Percentiles rank a stretch among this genome's conserved stretches.
phyloP scores from a whole-genome alignment of 352 stramenopile species.

The Phytophthora quininea region DNA sequence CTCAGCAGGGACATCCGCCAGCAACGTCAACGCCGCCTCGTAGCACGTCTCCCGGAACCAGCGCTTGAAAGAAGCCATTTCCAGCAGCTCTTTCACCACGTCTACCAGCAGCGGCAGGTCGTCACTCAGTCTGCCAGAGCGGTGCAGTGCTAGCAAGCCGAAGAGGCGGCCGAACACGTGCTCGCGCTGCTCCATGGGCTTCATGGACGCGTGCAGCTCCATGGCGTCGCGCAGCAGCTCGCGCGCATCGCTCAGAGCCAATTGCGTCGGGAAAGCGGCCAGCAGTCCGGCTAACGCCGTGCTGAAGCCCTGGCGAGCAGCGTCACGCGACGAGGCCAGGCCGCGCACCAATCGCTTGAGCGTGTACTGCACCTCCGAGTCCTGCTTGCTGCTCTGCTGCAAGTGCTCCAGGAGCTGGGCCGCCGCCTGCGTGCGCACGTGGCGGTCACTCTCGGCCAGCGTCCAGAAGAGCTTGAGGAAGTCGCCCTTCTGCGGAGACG shows the following conservation, averaged over 20 bases:
- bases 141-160: constrained; percentile 82
- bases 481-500: constrained; percentile 48
- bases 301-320: constrained; percentile 90
- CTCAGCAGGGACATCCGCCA: constrained; percentile 52
- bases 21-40: constrained; percentile 66
- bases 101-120: constrained; percentile 45
- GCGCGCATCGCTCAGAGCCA: constrained; percentile 59
- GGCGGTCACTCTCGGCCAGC: constrained; percentile 75
- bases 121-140: constrained; percentile 65
- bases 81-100: constrained; percentile 79
- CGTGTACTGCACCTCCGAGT: constrained; percentile 85
- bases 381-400: constrained; percentile 33
- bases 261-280: constrained; percentile 44
- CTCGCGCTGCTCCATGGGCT: constrained; percentile 92
- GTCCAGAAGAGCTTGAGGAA: constrained; percentile 92
- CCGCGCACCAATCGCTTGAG: constrained; percentile 91
- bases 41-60: constrained; percentile 86
- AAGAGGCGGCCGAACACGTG: constrained; percentile 92
- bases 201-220: constrained; percentile 85
- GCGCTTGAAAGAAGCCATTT: constrained; percentile 87
- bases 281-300: constrained; percentile 81
- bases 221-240: constrained; percentile 74
- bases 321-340: constrained; percentile 88
- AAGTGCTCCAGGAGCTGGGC: constrained; percentile 62
- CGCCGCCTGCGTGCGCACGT: constrained; percentile 61